phyloP scores from a whole-genome alignment of 768 basidiomycete species.

The Boletus rufocinnamomeus region DNA sequence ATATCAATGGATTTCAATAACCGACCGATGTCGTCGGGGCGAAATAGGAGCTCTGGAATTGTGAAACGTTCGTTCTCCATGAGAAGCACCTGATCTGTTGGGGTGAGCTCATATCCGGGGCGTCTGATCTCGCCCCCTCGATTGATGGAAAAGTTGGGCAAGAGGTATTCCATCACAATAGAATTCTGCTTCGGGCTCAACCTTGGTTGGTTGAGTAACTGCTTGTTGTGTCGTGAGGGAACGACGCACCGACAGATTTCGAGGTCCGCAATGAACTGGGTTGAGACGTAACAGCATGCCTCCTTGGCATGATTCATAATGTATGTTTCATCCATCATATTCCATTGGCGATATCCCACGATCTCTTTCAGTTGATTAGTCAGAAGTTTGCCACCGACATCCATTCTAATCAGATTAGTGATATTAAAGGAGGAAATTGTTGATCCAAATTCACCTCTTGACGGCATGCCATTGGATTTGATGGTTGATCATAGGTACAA shows the following conservation, averaged over 20 bases:
- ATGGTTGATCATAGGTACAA: conserved; percentile 79
- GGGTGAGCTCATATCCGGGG: conserved; percentile 52
- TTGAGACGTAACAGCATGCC: conserved; percentile 83
- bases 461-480: conserved; percentile 78
- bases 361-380: conserved; percentile 96
- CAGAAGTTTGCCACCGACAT: conserved; percentile 92
- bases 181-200: conserved; percentile 56
- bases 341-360: conserved; percentile 94
- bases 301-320: conserved; percentile 95
- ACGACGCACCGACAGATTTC: conserved; percentile 73
- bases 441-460: conserved; percentile 57
- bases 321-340: conserved; percentile 96
- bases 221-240: conserved; percentile 18
- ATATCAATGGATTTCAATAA: conserved; percentile 18
- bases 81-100: conserved; percentile 68
- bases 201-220: conserved; percentile 39
- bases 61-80: conserved; percentile 93
- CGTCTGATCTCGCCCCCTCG: conserved; percentile 57
- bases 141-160: conserved; percentile 82
- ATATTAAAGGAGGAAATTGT: conserved; percentile 14
- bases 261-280: conserved; percentile 69
- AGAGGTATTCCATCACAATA: conserved; percentile 85
- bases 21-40: conserved; percentile 86
- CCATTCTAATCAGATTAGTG: conserved; percentile 59
- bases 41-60: conserved; percentile 91